Percentiles rank a stretch among this genome's conserved stretches.
Conservation (phyloP, 139 green algal genomes). For the Chlorella sp. region DNA sequence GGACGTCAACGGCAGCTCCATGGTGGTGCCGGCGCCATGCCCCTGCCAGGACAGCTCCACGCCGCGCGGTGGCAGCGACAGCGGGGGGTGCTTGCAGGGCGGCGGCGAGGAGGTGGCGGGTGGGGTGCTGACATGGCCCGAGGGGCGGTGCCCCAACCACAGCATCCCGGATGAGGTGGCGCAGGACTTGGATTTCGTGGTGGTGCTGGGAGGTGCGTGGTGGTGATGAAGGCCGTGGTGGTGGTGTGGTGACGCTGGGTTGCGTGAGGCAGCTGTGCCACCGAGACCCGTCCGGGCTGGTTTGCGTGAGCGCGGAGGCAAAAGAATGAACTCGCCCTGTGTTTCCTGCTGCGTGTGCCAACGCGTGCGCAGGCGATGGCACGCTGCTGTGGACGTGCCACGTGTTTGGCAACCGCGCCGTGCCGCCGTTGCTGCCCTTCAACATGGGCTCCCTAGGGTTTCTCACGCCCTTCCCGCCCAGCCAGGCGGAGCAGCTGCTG, state of each 20-base stretch:
- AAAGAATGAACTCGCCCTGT: no score
- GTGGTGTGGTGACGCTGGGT: no score
- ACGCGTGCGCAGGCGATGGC: constrained; percentile 61
- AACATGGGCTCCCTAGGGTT: constrained; percentile 89
- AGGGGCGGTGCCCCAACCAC: background rate
- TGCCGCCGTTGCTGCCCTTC: constrained; percentile 81
- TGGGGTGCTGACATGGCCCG: constrained; percentile 1
- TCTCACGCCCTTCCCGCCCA: constrained; percentile 68
- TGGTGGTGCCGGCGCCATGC: no score
- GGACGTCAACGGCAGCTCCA: no score
- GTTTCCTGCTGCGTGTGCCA: background rate
- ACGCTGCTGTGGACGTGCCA: constrained; percentile 87
- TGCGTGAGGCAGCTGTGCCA: no score
- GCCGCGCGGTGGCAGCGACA: no score
- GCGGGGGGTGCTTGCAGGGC: background rate
- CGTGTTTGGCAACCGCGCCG: constrained; percentile 63
- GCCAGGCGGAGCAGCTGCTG: constrained; percentile 11
- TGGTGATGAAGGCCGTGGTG: background rate
- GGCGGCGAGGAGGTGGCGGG: background rate
- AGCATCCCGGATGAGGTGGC: constrained; percentile 41
- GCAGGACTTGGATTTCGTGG: constrained; percentile 64
- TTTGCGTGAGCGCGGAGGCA: no score
- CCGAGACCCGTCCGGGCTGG: no score
- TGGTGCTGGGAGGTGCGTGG: constrained; percentile 73
- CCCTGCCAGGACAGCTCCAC: no score